Conservation (phyloP, 495 filamentous ascomycete genomes). For the Xanthoparmelia taractica region DNA sequence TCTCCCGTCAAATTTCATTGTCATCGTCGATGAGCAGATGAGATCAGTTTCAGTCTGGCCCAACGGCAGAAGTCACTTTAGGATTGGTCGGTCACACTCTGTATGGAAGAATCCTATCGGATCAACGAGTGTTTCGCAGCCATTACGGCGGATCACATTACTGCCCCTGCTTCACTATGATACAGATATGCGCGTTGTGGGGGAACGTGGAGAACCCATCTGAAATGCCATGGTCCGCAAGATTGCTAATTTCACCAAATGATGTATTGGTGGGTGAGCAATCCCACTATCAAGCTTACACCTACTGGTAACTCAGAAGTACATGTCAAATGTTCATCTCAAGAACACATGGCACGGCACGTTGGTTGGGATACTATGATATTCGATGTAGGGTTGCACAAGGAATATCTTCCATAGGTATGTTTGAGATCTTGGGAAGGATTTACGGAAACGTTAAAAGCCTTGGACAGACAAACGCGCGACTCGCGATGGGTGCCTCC, state of each 20-base stretch:
- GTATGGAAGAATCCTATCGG: neutral
- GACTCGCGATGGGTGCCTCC: neutral
- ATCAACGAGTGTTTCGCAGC: slow-evolving; percentile 1
- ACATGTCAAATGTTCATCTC: neutral
- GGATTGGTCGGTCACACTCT: neutral
- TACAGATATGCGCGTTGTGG: neutral
- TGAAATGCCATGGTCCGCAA: neutral
- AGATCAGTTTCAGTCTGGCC: neutral
- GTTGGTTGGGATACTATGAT: neutral
- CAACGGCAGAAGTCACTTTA: neutral
- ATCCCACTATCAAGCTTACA: neutral
- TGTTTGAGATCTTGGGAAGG: neutral
- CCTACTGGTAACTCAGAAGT: neutral
- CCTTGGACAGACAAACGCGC: neutral
- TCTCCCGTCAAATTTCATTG: neutral
- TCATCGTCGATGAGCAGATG: neutral
- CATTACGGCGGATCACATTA: neutral
- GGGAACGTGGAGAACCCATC: too few species aligned
- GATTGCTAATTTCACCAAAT: neutral
- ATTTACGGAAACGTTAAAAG: neutral
- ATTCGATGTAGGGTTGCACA: neutral
- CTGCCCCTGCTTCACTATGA: neutral
- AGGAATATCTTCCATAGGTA: neutral
- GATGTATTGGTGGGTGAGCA: neutral
- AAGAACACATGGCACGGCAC: neutral